Evolutionary conservation across 208 protist genomes (phyloP).

Genomic region (Trypanosoma boissoni): DNA sequence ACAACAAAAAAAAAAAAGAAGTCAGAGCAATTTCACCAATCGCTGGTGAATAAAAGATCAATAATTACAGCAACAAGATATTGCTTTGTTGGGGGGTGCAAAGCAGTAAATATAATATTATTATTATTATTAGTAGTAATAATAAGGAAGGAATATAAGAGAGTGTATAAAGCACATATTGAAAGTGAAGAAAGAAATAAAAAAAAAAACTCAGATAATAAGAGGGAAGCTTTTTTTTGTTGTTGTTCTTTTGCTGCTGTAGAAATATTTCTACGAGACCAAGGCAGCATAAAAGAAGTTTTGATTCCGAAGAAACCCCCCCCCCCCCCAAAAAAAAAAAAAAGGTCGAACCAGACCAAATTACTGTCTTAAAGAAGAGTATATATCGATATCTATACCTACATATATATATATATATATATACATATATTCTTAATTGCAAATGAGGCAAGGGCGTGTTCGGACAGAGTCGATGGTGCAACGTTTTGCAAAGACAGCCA

Average conservation of each 20-base stretch:
- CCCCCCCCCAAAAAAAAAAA: too few relatives aligned
- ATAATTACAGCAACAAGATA: not conserved
- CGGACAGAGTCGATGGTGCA: slow-evolving; percentile 89
- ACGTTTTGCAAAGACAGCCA: slow-evolving; percentile 79
- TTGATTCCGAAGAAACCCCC: too few relatives aligned
- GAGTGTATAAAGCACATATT: not conserved
- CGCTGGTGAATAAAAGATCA: not conserved
- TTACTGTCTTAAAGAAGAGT: slow-evolving; percentile 10
- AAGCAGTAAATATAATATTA: not conserved
- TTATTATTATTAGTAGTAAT: not conserved
- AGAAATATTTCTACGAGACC: not conserved
- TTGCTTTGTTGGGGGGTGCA: not conserved
- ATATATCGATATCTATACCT: slow-evolving; percentile 18
- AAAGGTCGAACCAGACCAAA: slow-evolving; percentile 5
- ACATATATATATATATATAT: slow-evolving; percentile 27
- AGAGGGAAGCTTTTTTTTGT: not conserved
- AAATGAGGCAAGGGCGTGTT: slow-evolving; percentile 62
- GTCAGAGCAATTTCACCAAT: too few relatives aligned
- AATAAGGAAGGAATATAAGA: not conserved
- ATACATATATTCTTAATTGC: not conserved
- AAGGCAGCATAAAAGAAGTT: not conserved
- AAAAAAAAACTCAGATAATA: not conserved
- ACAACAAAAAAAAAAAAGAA: too few relatives aligned
- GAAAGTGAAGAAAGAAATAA: not conserved
- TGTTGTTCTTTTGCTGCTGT: not conserved